phyloP scores from a whole-genome alignment of 768 basidiomycete species.

The Wakefieldia striispora region DNA sequence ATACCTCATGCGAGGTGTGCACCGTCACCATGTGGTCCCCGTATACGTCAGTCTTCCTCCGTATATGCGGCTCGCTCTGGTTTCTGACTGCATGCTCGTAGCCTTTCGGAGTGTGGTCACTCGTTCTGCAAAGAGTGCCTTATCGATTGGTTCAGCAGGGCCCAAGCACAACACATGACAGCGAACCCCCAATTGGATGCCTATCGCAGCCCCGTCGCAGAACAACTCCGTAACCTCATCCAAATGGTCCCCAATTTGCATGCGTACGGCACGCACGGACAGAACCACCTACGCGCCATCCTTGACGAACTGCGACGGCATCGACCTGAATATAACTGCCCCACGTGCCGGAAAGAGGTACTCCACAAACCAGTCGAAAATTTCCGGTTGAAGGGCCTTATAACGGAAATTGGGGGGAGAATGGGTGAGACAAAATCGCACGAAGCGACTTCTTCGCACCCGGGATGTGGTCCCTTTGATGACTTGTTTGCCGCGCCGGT shows the following conservation, averaged over 20 bases:
- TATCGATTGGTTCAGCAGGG: conserved; percentile 50
- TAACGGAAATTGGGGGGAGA: conserved; percentile 47
- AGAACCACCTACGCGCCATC: conserved; percentile 16
- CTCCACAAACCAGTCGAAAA: conserved; percentile 53
- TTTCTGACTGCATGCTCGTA: conserved; percentile 24
- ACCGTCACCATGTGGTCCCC: conserved; percentile 63
- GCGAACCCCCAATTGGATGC: conserved; percentile 45
- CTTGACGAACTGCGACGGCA: conserved; percentile 25
- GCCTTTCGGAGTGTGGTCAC: conserved; percentile 67
- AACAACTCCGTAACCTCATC: conserved; percentile 18
- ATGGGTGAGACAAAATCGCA: conserved; percentile 47
- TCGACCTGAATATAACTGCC: conserved; percentile 62
- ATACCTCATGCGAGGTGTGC: conserved; percentile 64
- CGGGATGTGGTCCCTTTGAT: conserved; percentile 40
- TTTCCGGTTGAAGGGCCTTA: conserved; percentile 58
- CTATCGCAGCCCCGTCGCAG: conserved; percentile 22
- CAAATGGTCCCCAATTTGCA: conserved; percentile 23
- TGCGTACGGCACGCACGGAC: conserved; percentile 13
- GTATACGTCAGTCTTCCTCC: conserved; percentile 47
- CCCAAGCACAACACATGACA: conserved; percentile 47
- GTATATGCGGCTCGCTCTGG: not conserved
- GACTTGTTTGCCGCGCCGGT: conserved; percentile 38
- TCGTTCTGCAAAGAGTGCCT: conserved; percentile 65
- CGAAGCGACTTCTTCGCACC: not conserved
- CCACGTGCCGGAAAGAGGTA: conserved; percentile 57